Base-by-base conservation (phyloP, 2,329 filamentous ascomycete species). In the Aspergillus cejpii region DNA sequence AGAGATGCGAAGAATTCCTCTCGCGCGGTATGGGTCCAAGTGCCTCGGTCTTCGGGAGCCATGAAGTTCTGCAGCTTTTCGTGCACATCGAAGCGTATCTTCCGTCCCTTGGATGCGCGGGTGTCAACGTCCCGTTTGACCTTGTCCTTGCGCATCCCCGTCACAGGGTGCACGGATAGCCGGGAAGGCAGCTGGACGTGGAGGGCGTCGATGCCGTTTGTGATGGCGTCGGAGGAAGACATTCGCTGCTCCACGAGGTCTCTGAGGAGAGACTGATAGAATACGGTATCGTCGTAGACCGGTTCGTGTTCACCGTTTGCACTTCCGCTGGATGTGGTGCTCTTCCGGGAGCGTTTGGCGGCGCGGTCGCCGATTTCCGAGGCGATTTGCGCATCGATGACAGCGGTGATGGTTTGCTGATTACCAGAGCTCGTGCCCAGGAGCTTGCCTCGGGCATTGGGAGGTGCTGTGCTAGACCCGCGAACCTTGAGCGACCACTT, bases 1-100 rank as follows among this genome's bases (percentile, higher is more conserved):
- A 90, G 66, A 20, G 83, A 84, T 11, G 81, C 81, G 62, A 90
- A 90, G 65, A 91, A 80, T 45, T 74, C 72, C 28, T 92, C 87
- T 47, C 88, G 80, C 44, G 90, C 88, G 48, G 80, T 77, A 54
- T 84, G 81, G 50, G 87, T 85, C 92, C 92, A 98, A 12, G 66
- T 69, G 3, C 84, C 77, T 42, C 87, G 75, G 63, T 94, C 86
- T 64, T 96, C 88, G 0, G 89, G 83, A 8, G 90, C 90, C 89
- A 96, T 96, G 62, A 97, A 97, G 66, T 96, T 96, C 71, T 95
- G 87, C 60, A 98, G 68, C 73, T 97, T 97, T 72, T 97, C 91
- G 62, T 97, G 90, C 37, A 96, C 88, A 12, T 87, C 92, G 68
- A 91, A 98, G 29, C 88, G 78, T 77, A 98, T 79, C 72, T 96